These are phyloP conservation scores for Allium fistulosum DNA, from an alignment of 106 monocot species.

Conservation along the genomic window DNA sequence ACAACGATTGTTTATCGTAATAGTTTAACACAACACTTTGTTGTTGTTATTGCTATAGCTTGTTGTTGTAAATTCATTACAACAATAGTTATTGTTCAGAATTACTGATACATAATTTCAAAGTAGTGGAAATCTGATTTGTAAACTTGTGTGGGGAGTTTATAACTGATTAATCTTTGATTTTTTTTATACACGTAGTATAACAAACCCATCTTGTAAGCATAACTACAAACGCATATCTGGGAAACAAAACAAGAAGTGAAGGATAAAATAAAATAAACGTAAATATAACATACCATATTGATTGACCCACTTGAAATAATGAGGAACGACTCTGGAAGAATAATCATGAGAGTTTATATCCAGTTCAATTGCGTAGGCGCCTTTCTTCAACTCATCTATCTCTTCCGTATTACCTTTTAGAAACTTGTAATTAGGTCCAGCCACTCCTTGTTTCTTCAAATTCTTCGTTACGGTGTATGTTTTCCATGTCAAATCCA, in stretches of 20 bases:
- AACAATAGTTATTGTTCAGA: no score
- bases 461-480: neutral
- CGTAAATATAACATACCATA: slow-evolving; percentile 1
- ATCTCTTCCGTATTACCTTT: slow-evolving; percentile 5
- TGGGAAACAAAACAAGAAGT: neutral
- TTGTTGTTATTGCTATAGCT: no score
- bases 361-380: neutral
- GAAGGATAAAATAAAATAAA: no score
- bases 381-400: neutral
- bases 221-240: neutral
- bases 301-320: slow-evolving; percentile 3
- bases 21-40: no score
- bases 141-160: no score
- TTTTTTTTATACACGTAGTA: neutral
- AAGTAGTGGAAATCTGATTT: no score
- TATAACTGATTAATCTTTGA: neutral
- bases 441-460: slow-evolving; percentile 10
- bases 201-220: no score
- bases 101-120: no score
- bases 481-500: neutral
- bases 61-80: no score
- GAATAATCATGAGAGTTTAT: slow-evolving; percentile 8
- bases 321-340: neutral
- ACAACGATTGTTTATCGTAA: no score
- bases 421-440: neutral